These are phyloP conservation scores for Leucocoprinus sp. DNA, from an alignment of 768 basidiomycete genomes.

Conservation along the genomic window DNA sequence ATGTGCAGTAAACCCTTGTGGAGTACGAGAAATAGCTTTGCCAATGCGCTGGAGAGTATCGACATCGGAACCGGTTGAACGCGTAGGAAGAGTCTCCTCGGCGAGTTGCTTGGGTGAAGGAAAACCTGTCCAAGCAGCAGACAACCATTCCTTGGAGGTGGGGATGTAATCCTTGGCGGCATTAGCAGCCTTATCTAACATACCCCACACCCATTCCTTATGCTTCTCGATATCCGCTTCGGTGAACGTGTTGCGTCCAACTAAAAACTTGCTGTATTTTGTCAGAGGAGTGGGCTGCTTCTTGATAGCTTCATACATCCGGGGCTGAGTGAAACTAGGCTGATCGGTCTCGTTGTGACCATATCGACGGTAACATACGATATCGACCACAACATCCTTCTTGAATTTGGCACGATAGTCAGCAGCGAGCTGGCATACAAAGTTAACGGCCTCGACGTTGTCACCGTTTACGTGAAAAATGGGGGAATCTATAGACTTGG, in stretches of 20 bases:
- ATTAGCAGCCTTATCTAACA: constrained; percentile 94
- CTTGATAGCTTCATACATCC: constrained; percentile 97
- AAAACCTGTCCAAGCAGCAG: constrained; percentile 97
- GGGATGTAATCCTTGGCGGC: constrained; percentile 94
- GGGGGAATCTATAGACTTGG: constrained; percentile 95
- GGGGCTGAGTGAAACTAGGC: constrained; percentile 95
- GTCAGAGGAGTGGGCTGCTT: constrained; percentile 89
- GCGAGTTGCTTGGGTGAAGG: constrained; percentile 94
- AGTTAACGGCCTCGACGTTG: constrained; percentile 96
- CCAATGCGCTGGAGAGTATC: constrained; percentile 79
- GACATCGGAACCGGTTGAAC: constrained; percentile 73
- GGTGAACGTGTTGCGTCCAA: constrained; percentile 88
- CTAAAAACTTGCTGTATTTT: constrained; percentile 85
- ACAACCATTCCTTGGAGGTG: constrained; percentile 94
- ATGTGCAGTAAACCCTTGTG: constrained; percentile 79
- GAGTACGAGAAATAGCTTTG: constrained; percentile 79
- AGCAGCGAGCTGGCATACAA: constrained; percentile 95
- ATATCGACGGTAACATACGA: constrained; percentile 97
- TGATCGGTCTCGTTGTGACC: constrained; percentile 99
- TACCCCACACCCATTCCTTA: constrained; percentile 99
- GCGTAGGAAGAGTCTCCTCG: constrained; percentile 86
- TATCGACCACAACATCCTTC: constrained; percentile 97
- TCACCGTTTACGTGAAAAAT: constrained; percentile 99
- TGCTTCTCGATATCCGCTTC: constrained; percentile 96
- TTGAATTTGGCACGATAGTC: constrained; percentile 98